Evolutionary conservation across 305 asterid genomes (phyloP).

Genomic region (Withania somnifera): DNA sequence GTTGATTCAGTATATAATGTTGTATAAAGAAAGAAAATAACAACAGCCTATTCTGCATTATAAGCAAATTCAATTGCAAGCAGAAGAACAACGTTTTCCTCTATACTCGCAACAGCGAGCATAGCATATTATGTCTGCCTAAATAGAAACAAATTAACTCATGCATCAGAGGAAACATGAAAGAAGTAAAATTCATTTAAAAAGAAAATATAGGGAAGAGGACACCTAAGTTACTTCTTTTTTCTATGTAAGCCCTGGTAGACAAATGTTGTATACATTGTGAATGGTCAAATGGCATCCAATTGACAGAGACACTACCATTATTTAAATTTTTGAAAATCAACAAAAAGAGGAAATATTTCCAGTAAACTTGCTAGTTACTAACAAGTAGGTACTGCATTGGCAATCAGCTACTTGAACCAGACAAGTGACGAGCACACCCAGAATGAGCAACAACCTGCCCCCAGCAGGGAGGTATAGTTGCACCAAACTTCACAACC

Average conservation of each 20-base stretch:
- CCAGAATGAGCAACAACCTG: neutral
- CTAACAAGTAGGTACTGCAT: neutral
- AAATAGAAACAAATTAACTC: neutral
- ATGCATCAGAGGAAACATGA: neutral
- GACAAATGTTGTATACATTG: neutral
- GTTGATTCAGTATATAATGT: neutral
- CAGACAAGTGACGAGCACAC: neutral
- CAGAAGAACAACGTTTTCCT: neutral
- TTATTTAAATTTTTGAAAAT: too few species aligned
- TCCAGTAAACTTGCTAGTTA: neutral
- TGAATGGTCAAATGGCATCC: neutral
- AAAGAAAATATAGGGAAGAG: too few species aligned
- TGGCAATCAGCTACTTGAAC: neutral
- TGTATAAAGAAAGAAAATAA: neutral
- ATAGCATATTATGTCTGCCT: neutral
- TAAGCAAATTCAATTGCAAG: neutral
- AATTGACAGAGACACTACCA: neutral
- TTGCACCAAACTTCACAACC: neutral
- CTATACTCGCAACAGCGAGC: neutral
- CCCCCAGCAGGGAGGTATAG: neutral
- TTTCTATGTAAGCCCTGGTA: neutral
- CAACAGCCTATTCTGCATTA: neutral
- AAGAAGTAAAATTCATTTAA: neutral
- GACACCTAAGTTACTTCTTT: neutral
- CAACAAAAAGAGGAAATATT: neutral